Evolutionary conservation across 495 filamentous ascomycete genomes (phyloP), one percentile per base, ranked within the genome.

Genomic region (Oidiodendron maius): DNA sequence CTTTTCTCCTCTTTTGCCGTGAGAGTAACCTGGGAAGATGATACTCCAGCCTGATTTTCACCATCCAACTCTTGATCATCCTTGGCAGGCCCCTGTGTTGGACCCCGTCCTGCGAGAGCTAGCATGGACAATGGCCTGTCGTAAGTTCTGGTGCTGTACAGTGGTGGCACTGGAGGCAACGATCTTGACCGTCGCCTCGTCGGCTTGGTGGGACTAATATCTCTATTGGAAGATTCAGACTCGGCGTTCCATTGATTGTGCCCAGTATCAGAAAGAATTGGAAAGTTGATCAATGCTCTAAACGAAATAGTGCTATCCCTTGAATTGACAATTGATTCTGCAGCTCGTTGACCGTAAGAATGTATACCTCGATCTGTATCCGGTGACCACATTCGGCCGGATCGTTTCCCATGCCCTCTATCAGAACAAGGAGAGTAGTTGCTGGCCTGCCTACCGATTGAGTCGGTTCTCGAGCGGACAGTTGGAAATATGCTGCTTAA

Each of bases 401-500:
- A 51, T 3, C 48, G 20, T 32, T 44, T 17, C 4, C 23, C 40
- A 17, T 52, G 48, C 4, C 53, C 53, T 48, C 52, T 56, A 15
- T 48, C 54, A 13, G n/a, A n/a, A n/a, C n/a, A n/a, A n/a, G n/a
- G n/a, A n/a, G 55, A 58, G 28, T 53, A 58, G 20, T 48, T 50
- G 11, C 55, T 15, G 6, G 50, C 44, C n/a, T 51, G n/a, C 24
- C 46, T 18, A 0, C 37, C 40, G 11, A 34, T 13, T 4, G 49
- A 58, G 16, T 24, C 25, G 18, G 43, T 50, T 13, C 17, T 42
- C 20, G 53, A 56, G 2, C n/a, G 23, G 15, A 18, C 34, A 17
- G 43, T 53, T 13, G 26, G 40, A 26, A 44, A 46, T 10, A 36
- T 11, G 17, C 43, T 52, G 22, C 34, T 41, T 46, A 48, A 44